A percentile compares a stretch with the other conserved stretches of the same genome.
phyloP scores from a whole-genome alignment of 2,329 filamentous ascomycete species.

The Colletotrichum godetiae region DNA sequence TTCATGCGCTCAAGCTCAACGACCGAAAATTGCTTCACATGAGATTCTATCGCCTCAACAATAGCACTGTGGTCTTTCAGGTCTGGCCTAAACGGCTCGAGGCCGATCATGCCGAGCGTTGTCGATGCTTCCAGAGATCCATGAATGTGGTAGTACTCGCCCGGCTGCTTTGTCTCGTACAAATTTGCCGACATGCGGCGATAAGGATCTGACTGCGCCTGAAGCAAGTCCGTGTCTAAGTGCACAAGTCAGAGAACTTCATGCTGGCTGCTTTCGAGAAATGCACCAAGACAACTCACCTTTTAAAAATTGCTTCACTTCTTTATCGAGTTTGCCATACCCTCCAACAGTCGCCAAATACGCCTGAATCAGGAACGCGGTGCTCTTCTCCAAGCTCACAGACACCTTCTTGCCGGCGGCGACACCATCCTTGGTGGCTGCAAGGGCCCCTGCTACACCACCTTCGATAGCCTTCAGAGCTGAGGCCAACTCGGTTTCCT shows the following conservation, averaged over 20 bases:
- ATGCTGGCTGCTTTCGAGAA: background rate
- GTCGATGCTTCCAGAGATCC: slow-evolving; percentile 78
- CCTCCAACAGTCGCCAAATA: slow-evolving; percentile 51
- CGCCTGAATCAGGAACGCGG: slow-evolving; percentile 53
- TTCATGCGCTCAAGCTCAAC: slow-evolving; percentile 70
- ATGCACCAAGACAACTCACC: slow-evolving; percentile 35
- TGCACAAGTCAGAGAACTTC: background rate
- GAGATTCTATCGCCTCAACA: slow-evolving; percentile 68
- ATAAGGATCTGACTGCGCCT: slow-evolving; percentile 78
- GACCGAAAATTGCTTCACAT: slow-evolving; percentile 65
- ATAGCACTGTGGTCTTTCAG: slow-evolving; percentile 70
- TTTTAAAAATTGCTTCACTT: slow-evolving; percentile 46
- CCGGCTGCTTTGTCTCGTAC: slow-evolving; percentile 73
- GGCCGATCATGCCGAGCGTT: slow-evolving; percentile 76
- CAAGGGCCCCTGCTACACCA: slow-evolving; percentile 46
- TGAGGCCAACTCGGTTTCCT: slow-evolving; percentile 56
- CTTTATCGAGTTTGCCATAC: slow-evolving; percentile 49
- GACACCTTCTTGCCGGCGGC: slow-evolving; percentile 38
- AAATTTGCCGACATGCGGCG: slow-evolving; percentile 79
- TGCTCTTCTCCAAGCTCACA: slow-evolving; percentile 52
- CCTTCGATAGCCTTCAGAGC: slow-evolving; percentile 58
- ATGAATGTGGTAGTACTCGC: slow-evolving; percentile 81
- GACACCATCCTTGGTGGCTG: slow-evolving; percentile 39
- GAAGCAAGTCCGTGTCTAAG: slow-evolving; percentile 76
- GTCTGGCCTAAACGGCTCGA: slow-evolving; percentile 70